Evolutionary conservation across 1,284 basidiomycete species (phyloP).

Genomic region (Pyrrhoderma noxium): DNA sequence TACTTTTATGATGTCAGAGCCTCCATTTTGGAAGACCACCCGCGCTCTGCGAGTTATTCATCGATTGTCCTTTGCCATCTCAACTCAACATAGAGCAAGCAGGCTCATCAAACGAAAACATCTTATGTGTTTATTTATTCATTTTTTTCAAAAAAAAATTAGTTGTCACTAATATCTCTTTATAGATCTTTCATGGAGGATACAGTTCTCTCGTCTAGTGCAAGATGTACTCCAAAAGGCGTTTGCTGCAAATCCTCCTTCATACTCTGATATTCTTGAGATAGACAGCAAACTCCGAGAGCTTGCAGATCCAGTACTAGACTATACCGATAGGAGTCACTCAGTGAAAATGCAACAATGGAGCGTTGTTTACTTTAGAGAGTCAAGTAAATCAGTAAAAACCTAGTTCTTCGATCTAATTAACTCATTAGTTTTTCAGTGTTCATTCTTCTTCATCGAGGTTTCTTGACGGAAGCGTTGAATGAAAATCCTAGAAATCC

Average conservation of each 20-base stretch:
- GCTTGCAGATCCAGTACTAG: conserved; percentile 47
- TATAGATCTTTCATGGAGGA: conserved; percentile 51
- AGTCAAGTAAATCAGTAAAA: conserved; percentile 42
- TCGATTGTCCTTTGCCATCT: conserved; percentile 48
- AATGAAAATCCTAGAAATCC: conserved; percentile 50
- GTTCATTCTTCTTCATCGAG: conserved; percentile 58
- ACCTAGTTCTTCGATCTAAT: background rate
- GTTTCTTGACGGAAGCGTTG: conserved; percentile 60
- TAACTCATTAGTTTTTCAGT: conserved; percentile 31
- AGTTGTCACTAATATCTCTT: background rate
- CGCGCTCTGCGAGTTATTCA: conserved; percentile 43
- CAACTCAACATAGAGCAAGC: conserved; percentile 35
- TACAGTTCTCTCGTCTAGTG: conserved; percentile 45
- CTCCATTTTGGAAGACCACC: conserved; percentile 57
- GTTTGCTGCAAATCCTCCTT: conserved; percentile 46
- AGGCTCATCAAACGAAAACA: conserved; percentile 20
- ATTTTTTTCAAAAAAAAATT: background rate
- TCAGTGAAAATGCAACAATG: conserved; percentile 37
- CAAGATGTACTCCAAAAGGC: conserved; percentile 45
- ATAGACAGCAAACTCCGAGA: conserved; percentile 46
- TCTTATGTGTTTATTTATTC: background rate
- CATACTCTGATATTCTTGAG: conserved; percentile 40
- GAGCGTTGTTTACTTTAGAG: conserved; percentile 45
- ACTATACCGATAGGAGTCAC: conserved; percentile 26
- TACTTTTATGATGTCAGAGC: conserved; percentile 34